A percentile compares a stretch with the other conserved stretches of the same genome.
These are phyloP conservation scores for Aspergillus avenaceus DNA, from an alignment of 495 filamentous ascomycete genomes.

Conservation along the genomic window DNA sequence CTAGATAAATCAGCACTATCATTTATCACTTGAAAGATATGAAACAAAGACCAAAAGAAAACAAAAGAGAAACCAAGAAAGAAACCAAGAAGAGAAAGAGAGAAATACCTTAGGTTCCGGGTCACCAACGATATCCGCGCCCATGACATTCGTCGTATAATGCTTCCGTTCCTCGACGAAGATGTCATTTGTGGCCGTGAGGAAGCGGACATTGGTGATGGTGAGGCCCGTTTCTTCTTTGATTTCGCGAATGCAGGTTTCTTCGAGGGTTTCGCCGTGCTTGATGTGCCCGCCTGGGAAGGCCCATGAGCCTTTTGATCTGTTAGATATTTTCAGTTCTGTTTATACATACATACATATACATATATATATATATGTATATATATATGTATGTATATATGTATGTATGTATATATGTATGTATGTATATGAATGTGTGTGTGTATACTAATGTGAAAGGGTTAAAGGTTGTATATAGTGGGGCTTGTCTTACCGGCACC, in stretches of 20 bases:
- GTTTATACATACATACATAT: neutral
- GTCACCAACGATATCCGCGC: conserved; percentile 36
- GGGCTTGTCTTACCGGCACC: conserved; percentile 19
- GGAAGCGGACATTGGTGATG: conserved; percentile 40
- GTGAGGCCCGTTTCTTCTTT: conserved; percentile 63
- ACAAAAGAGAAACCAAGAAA: neutral
- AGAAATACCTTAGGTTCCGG: conserved; percentile 47
- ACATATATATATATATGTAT: neutral
- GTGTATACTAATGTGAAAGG: neutral
- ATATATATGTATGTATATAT: neutral
- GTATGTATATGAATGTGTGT: neutral
- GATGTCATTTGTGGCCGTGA: conserved; percentile 58
- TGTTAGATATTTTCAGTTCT: too few species aligned
- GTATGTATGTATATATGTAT: neutral
- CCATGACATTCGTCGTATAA: conserved; percentile 64
- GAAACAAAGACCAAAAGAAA: too few species aligned
- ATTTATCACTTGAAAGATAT: too few species aligned
- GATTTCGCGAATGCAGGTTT: conserved; percentile 59
- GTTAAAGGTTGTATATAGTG: neutral
- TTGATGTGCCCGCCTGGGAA: conserved; percentile 70
- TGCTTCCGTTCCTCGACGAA: conserved; percentile 51
- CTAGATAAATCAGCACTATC: too few species aligned
- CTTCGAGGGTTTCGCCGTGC: conserved; percentile 52
- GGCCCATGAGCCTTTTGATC: conserved; percentile 49
- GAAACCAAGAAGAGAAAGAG: conserved; percentile 23